Evolutionary conservation across 148 eudicot genomes (phyloP).

Genomic region (Euryodendron excelsum): DNA sequence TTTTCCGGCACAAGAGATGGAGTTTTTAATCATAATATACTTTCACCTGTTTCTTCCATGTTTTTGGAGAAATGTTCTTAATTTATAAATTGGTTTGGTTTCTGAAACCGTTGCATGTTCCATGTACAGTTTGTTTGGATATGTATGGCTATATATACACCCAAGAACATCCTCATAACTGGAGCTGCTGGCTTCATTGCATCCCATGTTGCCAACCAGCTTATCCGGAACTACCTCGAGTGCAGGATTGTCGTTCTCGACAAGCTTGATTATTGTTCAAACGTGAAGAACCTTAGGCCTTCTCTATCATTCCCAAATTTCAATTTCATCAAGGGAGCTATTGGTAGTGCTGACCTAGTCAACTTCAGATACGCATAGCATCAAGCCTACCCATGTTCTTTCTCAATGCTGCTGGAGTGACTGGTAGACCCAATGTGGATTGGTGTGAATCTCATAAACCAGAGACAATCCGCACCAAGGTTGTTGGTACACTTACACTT

Average conservation of each 20-base stretch:
- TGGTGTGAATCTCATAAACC: conserved; percentile 72
- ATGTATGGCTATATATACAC: conserved; percentile 63
- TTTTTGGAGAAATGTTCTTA: no score
- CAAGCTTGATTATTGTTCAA: conserved; percentile 80
- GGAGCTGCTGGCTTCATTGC: conserved; percentile 90
- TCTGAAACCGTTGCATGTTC: no score
- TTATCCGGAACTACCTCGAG: conserved; percentile 54
- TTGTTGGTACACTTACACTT: conserved; percentile 59
- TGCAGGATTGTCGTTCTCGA: conserved; percentile 75
- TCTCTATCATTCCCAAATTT: conserved; percentile 61
- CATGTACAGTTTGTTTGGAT: no score
- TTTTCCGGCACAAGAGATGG: no score
- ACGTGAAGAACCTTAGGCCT: conserved; percentile 58
- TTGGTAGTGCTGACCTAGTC: conserved; percentile 73
- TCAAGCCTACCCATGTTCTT: conserved; percentile 70
- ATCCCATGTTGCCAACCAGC: conserved; percentile 75
- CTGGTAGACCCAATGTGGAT: conserved; percentile 72
- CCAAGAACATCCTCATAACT: conserved; percentile 74
- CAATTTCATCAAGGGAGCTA: conserved; percentile 73
- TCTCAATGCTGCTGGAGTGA: conserved; percentile 79
- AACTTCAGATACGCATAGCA: conserved; percentile 53
- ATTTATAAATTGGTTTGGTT: no score
- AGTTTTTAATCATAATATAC: no score
- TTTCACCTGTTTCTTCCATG: no score
- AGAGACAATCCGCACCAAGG: conserved; percentile 62